A percentile compares a stretch with the other conserved stretches of the same genome.
Conservation (phyloP, 192 early-diverging fungal species). For the Chytriomyces confervae region DNA sequence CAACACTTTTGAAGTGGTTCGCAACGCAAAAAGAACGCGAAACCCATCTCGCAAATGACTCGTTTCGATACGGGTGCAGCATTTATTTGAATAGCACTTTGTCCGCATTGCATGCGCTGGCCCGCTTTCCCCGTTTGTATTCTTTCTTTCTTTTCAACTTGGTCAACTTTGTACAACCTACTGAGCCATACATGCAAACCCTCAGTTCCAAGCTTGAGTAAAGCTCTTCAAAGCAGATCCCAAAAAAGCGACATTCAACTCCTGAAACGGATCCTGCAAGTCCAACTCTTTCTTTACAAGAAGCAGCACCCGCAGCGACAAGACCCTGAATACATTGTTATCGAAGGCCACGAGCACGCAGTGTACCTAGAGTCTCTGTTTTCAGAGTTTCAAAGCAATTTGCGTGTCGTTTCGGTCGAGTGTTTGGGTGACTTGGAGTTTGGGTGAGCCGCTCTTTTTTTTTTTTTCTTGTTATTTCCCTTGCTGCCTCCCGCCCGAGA, state of each 20-base stretch:
- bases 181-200: background rate
- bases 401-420: background rate
- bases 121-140: conserved; percentile 9
- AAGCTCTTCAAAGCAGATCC: background rate
- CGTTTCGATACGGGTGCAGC: background rate
- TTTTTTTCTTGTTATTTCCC: background rate
- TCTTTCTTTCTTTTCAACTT: background rate
- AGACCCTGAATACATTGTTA: conserved; percentile 7
- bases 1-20: background rate
- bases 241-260: background rate
- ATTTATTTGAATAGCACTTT: conserved; percentile 27
- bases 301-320: background rate
- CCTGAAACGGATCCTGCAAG: conserved; percentile 14
- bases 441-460: background rate
- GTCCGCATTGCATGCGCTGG: conserved; percentile 3
- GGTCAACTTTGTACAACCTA: too few relatives aligned
- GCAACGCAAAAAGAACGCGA: background rate
- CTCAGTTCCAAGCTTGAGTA: conserved; percentile 9
- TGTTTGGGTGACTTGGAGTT: background rate
- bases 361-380: background rate
- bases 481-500: too few relatives aligned
- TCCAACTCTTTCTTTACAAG: background rate
- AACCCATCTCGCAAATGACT: background rate
- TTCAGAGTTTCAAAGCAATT: background rate
- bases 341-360: conserved; percentile 25